Conservation (phyloP, 1,284 basidiomycete genomes). For the Heterobasidion parviporum region DNA sequence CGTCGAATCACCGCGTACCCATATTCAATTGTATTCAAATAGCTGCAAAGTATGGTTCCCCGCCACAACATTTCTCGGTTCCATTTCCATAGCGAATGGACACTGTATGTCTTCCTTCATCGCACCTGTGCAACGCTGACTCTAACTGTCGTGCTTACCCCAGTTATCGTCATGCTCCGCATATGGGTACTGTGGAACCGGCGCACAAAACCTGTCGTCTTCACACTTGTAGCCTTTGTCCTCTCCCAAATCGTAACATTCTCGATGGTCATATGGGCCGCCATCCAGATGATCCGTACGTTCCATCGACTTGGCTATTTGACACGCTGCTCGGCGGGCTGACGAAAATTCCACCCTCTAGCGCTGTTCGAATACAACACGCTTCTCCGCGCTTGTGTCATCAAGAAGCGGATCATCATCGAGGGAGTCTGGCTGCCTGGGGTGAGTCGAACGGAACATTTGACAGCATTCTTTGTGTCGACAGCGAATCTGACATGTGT, state of each 20-base stretch:
- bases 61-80: constrained; percentile 22
- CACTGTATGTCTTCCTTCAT: constrained; percentile 25
- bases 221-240: constrained; percentile 24
- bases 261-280: constrained; percentile 17
- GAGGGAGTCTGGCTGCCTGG: constrained; percentile 24
- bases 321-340: neutral
- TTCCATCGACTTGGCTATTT: constrained; percentile 2
- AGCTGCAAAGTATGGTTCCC: constrained; percentile 30
- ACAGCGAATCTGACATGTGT: neutral
- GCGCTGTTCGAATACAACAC: constrained; percentile 12
- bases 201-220: constrained; percentile 22
- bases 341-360: neutral
- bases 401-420: constrained; percentile 10
- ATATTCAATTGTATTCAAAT: neutral
- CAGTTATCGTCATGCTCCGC: constrained; percentile 33
- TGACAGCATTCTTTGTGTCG: neutral
- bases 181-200: constrained; percentile 36
- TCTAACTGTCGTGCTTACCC: neutral
- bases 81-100: constrained; percentile 26
- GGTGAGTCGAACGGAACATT: constrained; percentile 13
- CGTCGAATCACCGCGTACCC: neutral
- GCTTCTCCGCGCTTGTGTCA: constrained; percentile 13
- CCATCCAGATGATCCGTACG: constrained; percentile 25
- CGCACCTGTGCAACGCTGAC: neutral
- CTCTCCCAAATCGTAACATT: constrained; percentile 23